Percentiles rank a stretch among this genome's conserved stretches.
phyloP scores from a whole-genome alignment of 257 asterid species.

The Solanum piurae region DNA sequence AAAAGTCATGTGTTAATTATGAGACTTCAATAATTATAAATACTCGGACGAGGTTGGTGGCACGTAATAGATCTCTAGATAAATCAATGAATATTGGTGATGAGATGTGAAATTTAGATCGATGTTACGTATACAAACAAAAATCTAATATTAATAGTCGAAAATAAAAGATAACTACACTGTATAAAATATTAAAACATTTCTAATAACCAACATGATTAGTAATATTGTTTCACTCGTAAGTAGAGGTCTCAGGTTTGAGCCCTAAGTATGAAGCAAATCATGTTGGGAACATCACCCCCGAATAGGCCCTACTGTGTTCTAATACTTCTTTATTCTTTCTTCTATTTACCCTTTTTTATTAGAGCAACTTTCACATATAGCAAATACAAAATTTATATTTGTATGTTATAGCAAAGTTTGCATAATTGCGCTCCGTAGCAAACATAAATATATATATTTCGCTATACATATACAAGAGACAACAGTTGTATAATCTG shows the following conservation, averaged over 20 bases:
- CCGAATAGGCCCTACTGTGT: rapidly evolving
- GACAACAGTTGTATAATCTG: too few species aligned
- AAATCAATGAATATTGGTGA: not conserved
- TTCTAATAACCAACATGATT: not conserved
- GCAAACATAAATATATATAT: too few species aligned
- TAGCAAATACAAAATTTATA: too few species aligned
- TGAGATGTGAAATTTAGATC: not conserved
- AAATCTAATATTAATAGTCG: not conserved
- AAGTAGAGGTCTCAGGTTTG: rapidly evolving
- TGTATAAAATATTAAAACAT: too few species aligned
- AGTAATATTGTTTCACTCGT: too few species aligned
- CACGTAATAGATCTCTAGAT: not conserved
- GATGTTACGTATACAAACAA: not conserved
- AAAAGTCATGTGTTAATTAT: not conserved
- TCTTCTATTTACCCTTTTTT: not conserved
- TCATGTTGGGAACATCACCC: too few species aligned
- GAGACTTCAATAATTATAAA: not conserved
- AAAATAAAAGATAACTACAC: too few species aligned
- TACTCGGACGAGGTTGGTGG: not conserved
- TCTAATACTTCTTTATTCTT: not conserved
- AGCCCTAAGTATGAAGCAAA: not conserved
- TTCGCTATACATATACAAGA: too few species aligned
- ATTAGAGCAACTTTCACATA: too few species aligned
- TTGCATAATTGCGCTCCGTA: too few species aligned
- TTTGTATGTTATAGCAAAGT: too few species aligned